These are phyloP conservation scores for Aspergillus brunneoviolaceus DNA, from an alignment of 2,329 filamentous ascomycete genomes.

Conservation along the genomic window DNA sequence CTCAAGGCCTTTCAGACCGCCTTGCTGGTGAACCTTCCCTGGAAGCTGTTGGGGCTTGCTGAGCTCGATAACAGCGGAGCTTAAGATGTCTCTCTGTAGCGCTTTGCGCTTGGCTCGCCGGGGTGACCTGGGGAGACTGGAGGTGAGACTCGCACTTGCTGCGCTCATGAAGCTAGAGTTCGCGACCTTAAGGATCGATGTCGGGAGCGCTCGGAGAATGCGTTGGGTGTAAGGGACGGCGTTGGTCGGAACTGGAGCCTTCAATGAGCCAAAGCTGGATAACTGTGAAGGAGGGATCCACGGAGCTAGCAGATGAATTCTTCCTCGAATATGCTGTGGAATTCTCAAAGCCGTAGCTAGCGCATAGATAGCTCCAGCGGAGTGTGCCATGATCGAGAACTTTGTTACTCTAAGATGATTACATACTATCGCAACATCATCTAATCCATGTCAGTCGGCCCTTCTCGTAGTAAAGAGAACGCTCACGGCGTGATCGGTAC, in stretches of 20 bases:
- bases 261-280: slow-evolving; percentile 71
- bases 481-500: background rate
- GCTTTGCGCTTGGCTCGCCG: slow-evolving; percentile 61
- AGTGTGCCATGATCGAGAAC: slow-evolving; percentile 94
- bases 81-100: slow-evolving; percentile 37
- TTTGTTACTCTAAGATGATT: slow-evolving; percentile 88
- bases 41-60: slow-evolving; percentile 15
- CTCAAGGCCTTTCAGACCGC: slow-evolving; percentile 19
- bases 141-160: slow-evolving; percentile 81
- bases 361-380: slow-evolving; percentile 95
- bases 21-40: slow-evolving; percentile 21
- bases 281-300: slow-evolving; percentile 93
- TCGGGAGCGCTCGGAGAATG: slow-evolving; percentile 84
- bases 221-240: slow-evolving; percentile 89
- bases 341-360: slow-evolving; percentile 92
- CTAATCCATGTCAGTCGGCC: slow-evolving; percentile 32
- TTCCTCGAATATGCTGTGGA: slow-evolving; percentile 90
- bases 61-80: slow-evolving; percentile 55
- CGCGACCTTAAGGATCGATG: slow-evolving; percentile 86
- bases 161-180: slow-evolving; percentile 95
- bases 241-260: slow-evolving; percentile 74
- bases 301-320: slow-evolving; percentile 89
- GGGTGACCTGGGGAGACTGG: slow-evolving; percentile 67
- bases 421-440: slow-evolving; percentile 91
- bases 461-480: background rate